Percentiles rank a stretch among this genome's conserved stretches.
Evolutionary conservation across 148 eudicot genomes (phyloP).

Genomic region (Fagopyrum esculentum): DNA sequence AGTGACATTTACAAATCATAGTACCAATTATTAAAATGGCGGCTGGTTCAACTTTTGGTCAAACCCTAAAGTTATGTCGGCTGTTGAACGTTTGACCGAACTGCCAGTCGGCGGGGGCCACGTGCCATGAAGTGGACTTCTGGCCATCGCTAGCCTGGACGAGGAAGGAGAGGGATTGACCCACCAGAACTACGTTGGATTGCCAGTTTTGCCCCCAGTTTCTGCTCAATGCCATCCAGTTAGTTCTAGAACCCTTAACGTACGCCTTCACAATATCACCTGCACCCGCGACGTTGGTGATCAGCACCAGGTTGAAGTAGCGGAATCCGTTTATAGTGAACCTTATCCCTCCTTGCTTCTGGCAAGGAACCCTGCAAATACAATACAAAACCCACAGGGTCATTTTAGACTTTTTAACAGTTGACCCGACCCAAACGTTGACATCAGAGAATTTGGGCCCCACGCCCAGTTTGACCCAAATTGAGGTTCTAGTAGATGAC

Average conservation of each 20-base stretch:
- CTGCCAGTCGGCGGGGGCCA: no score
- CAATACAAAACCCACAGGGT: not conserved
- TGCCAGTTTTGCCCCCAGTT: slow-evolving; percentile 97
- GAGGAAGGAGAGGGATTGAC: slow-evolving; percentile 56
- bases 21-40: no score
- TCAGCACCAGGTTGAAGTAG: slow-evolving; percentile 66
- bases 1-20: no score
- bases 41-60: no score
- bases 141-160: slow-evolving; percentile 70
- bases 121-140: no score
- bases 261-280: slow-evolving; percentile 63
- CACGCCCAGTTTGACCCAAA: no score
- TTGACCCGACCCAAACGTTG: no score
- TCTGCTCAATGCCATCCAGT: slow-evolving; percentile 79
- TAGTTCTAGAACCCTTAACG: slow-evolving; percentile 63
- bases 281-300: slow-evolving; percentile 72
- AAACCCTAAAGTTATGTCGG: no score
- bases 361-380: slow-evolving; percentile 39
- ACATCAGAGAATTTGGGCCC: no score
- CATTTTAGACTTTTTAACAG: no score
- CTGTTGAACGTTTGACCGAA: no score
- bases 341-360: slow-evolving; percentile 74
- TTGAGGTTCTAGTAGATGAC: no score
- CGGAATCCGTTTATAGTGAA: slow-evolving; percentile 83
- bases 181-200: slow-evolving; percentile 57